A percentile compares a stretch with the other conserved stretches of the same genome.
Conservation (phyloP, 805 yeast species). For the Lachancea cidri region DNA sequence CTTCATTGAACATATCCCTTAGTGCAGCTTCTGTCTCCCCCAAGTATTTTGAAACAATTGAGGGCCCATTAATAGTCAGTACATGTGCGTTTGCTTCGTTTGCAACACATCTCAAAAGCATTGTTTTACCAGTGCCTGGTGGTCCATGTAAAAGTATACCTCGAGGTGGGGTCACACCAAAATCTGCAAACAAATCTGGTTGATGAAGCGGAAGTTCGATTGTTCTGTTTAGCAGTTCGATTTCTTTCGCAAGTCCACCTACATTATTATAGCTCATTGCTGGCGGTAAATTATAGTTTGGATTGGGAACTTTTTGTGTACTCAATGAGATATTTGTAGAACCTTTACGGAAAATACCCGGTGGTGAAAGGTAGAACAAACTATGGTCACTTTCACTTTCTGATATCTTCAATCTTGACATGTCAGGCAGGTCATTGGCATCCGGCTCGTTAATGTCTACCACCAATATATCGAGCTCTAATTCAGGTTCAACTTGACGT, state of each 20-base stretch:
- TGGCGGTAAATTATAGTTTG: constrained; percentile 43
- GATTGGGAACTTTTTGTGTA: constrained; percentile 22
- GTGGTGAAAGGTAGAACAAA: constrained; percentile 40
- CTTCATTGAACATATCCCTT: constrained; percentile 81
- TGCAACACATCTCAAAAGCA: constrained; percentile 80
- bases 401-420: constrained; percentile 33
- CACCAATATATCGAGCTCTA: constrained; percentile 17
- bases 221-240: constrained; percentile 55
- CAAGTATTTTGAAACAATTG: constrained; percentile 84
- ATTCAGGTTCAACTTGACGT: constrained; percentile 15
- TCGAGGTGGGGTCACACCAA: constrained; percentile 88
- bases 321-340: constrained; percentile 27
- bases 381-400: constrained; percentile 11
- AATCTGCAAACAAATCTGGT: constrained; percentile 71
- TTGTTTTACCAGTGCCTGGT: constrained; percentile 95
- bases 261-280: constrained; percentile 46
- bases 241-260: constrained; percentile 74
- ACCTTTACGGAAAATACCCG: constrained; percentile 40
- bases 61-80: constrained; percentile 81
- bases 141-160: constrained; percentile 95
- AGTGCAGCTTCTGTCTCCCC: constrained; percentile 91
- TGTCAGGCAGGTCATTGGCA: constrained; percentile 34
- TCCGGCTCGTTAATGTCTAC: constrained; percentile 29
- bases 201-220: constrained; percentile 76
- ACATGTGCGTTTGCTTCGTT: constrained; percentile 77